Evolutionary conservation across 2,329 filamentous ascomycete species (phyloP), one percentile per base, ranked within the genome.

Genomic region (Fusarium cyanostomum): DNA sequence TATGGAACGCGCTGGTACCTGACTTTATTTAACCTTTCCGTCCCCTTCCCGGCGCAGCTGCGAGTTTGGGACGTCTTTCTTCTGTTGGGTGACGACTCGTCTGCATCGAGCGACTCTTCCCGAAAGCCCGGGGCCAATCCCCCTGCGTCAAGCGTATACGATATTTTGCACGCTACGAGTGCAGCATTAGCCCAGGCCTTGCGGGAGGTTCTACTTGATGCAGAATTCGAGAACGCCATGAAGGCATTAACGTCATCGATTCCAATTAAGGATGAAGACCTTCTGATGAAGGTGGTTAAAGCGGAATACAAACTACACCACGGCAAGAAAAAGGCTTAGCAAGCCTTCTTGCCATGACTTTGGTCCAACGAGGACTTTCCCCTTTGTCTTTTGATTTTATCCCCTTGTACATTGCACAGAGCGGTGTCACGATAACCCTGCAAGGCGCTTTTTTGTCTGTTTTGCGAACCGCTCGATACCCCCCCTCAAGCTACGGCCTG

Each of bases 31-130:
- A 98, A 98, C 77, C 90, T 98, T 72, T 96, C 92, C 13, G 92
- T 99, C 48, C 95, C 95, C 0, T 99, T 98, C 71, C 86, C 92
- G 0, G 94, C 94, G 4, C 95, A 98, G 76, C 87, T 99, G 31
- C 90, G 95, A 44, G 91, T 99, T 13, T 99, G 95, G 95, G 95
- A 99, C 73, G 91, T 97, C 2, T 98, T 98, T 78, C 92, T 99
- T 86, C 86, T 99, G 12, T 86, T 98, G 11, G 95, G 94, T 5
- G 66, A 73, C 37, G 63, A 57, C 7, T 30, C 56, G 18, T 33
- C 56, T 43, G 37, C 39, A 8, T 24, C 52, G 30, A 44, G 37
- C 16, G 68, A 66, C 37, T 35, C 62, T 27, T 35, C 68, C 31
- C 50, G 52, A 43, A 69, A 58, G 24, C 39, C 65, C 4, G 65